phyloP scores from a whole-genome alignment of 495 filamentous ascomycete species.

The Penicillium cosmopolitanum region DNA sequence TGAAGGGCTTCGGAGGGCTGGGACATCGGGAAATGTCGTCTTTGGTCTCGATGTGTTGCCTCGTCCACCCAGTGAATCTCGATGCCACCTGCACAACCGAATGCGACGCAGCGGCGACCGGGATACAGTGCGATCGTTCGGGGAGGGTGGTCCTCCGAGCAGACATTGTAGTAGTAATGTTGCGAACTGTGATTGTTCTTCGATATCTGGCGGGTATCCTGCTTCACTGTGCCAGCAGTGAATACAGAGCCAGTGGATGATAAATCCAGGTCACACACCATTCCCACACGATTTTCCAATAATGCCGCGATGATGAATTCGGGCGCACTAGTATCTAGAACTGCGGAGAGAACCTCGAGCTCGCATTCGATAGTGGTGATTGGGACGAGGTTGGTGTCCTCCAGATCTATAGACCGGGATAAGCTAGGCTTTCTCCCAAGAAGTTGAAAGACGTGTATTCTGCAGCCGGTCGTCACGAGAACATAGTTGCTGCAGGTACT shows the following conservation, averaged over 20 bases:
- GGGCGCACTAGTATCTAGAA: slow-evolving; percentile 64
- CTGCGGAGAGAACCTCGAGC: slow-evolving; percentile 59
- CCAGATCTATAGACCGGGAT: slow-evolving; percentile 13
- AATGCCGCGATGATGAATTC: slow-evolving; percentile 64
- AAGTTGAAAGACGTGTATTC: slow-evolving; percentile 66
- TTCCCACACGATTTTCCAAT: slow-evolving; percentile 62
- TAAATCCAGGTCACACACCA: slow-evolving; percentile 60
- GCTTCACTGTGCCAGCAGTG: slow-evolving; percentile 13
- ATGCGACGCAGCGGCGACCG: slow-evolving; percentile 68
- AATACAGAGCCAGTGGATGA: background rate
- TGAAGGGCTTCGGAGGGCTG: slow-evolving; percentile 68
- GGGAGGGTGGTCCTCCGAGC: slow-evolving; percentile 67
- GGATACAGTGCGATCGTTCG: slow-evolving; percentile 71
- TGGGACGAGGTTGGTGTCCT: slow-evolving; percentile 39
- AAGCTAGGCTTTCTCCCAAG: slow-evolving; percentile 27
- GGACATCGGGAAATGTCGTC: slow-evolving; percentile 68
- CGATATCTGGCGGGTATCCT: slow-evolving; percentile 18
- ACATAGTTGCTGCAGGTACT: slow-evolving; percentile 65
- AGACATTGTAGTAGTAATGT: slow-evolving; percentile 59
- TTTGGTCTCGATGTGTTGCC: slow-evolving; percentile 56
- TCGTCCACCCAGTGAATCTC: slow-evolving; percentile 76
- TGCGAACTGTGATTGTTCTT: slow-evolving; percentile 32
- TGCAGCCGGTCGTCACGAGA: slow-evolving; percentile 57
- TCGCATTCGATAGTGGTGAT: slow-evolving; percentile 64
- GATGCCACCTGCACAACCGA: slow-evolving; percentile 68